Evolutionary conservation across 495 filamentous ascomycete species (phyloP).

Genomic region (Penicillium goetzii): DNA sequence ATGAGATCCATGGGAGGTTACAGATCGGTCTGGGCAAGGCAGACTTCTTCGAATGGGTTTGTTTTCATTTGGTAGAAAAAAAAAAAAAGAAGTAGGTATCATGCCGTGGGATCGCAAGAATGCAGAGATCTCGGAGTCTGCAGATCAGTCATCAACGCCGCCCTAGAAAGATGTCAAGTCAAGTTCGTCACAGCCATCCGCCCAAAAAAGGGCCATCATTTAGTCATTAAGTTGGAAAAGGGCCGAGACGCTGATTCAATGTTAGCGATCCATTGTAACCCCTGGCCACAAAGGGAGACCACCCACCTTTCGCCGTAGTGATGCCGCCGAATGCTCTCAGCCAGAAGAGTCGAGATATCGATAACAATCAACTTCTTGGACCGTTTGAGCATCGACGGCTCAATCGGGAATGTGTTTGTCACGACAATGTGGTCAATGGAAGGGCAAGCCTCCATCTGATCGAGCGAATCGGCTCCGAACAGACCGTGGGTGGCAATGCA

Average conservation of each 20-base stretch:
- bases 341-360: conserved; percentile 81
- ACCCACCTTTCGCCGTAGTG: conserved; percentile 78
- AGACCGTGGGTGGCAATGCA: conserved; percentile 97
- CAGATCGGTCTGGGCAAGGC: conserved; percentile 16
- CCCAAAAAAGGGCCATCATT: conserved; percentile 23
- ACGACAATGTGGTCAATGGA: conserved; percentile 94
- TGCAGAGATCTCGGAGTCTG: conserved; percentile 30
- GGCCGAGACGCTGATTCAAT: conserved; percentile 71
- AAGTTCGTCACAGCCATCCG: conserved; percentile 29
- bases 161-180: conserved; percentile 18
- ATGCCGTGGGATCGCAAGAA: conserved; percentile 25
- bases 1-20: conserved; percentile 9
- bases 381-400: conserved; percentile 65
- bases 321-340: conserved; percentile 93
- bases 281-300: conserved; percentile 3
- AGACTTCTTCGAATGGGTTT: conserved; percentile 16
- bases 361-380: conserved; percentile 86
- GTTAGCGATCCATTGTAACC: conserved; percentile 14
- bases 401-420: conserved; percentile 94
- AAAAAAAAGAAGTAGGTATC: conserved; percentile 31
- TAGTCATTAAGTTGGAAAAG: conserved; percentile 70
- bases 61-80: conserved; percentile 19
- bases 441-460: conserved; percentile 86
- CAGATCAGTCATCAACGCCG: conserved; percentile 33
- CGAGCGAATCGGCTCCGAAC: conserved; percentile 85